A percentile compares a stretch with the other conserved stretches of the same genome.
Evolutionary conservation across 2,329 filamentous ascomycete species (phyloP).

Genomic region (Drechslerella stenobrocha): DNA sequence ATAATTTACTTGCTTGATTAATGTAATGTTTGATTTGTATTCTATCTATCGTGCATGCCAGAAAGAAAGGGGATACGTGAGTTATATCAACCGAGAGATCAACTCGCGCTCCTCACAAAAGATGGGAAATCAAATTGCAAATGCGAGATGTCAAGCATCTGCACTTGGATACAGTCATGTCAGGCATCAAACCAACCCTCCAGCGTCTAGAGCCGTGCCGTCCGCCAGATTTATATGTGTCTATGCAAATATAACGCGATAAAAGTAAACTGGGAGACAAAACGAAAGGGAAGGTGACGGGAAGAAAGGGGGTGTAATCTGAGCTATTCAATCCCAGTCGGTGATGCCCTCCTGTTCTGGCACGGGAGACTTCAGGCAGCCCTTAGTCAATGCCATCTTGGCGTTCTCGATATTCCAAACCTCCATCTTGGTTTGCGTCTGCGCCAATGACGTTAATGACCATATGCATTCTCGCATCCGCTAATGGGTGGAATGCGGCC

Average conservation of each 20-base stretch:
- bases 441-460: constrained; percentile 7
- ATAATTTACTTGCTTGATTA: too few species aligned
- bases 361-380: constrained; percentile 70
- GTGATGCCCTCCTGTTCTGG: constrained; percentile 64
- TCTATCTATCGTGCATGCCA: too few species aligned
- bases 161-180: constrained; percentile 5
- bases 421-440: constrained; percentile 70
- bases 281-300: background rate
- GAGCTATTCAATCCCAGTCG: constrained; percentile 30
- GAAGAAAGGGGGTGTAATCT: background rate
- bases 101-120: constrained; percentile 1
- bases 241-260: constrained; percentile 21
- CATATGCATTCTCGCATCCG: too few species aligned
- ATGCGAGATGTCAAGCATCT: background rate
- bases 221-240: constrained; percentile 5
- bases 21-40: too few species aligned
- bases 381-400: constrained; percentile 64
- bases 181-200: background rate
- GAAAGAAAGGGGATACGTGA: too few species aligned
- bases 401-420: constrained; percentile 74
- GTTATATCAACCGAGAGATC: too few species aligned
- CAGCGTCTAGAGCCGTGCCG: constrained; percentile 21
- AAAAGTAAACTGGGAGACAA: constrained; percentile 1
- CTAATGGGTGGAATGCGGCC: too few species aligned
- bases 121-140: background rate